These are phyloP conservation scores for Sporisorium iseilematis-ciliati DNA, from an alignment of 1,284 basidiomycete species.

Conservation along the genomic window DNA sequence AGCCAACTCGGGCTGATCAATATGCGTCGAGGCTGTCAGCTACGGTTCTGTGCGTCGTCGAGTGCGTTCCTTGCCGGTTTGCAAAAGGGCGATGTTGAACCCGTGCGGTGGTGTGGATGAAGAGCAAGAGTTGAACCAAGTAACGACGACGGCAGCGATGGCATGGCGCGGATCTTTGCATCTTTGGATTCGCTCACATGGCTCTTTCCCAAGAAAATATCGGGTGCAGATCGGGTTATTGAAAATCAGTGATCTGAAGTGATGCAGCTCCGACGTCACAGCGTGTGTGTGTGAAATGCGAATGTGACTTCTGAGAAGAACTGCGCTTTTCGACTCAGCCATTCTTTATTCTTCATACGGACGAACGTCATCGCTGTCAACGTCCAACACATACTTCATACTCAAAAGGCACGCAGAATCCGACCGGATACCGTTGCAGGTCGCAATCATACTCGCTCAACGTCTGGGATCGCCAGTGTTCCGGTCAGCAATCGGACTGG, in stretches of 20 bases:
- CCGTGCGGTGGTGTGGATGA: background rate
- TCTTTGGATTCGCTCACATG: slow-evolving; percentile 13
- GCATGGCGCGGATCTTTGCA: slow-evolving; percentile 1
- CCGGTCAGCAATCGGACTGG: background rate
- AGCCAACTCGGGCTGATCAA: background rate
- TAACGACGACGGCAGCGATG: background rate
- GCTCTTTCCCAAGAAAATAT: background rate
- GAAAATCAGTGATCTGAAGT: background rate
- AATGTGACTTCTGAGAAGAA: slow-evolving; percentile 13
- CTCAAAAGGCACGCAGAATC: background rate
- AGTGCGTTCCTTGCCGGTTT: no score
- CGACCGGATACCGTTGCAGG: background rate
- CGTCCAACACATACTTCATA: background rate
- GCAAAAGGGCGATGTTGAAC: background rate
- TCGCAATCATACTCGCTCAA: slow-evolving; percentile 11
- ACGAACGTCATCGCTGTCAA: background rate
- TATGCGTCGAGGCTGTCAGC: background rate
- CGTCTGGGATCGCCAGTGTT: background rate
- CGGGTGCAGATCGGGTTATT: slow-evolving; percentile 14
- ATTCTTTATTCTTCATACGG: background rate
- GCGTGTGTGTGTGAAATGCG: background rate
- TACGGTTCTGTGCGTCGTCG: no score
- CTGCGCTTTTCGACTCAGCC: slow-evolving; percentile 8
- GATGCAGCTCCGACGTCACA: slow-evolving; percentile 15
- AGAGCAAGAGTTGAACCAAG: background rate